Evolutionary conservation across 176 grass and related monocot genomes (phyloP).

Genomic region (Oryza rufipogon): DNA sequence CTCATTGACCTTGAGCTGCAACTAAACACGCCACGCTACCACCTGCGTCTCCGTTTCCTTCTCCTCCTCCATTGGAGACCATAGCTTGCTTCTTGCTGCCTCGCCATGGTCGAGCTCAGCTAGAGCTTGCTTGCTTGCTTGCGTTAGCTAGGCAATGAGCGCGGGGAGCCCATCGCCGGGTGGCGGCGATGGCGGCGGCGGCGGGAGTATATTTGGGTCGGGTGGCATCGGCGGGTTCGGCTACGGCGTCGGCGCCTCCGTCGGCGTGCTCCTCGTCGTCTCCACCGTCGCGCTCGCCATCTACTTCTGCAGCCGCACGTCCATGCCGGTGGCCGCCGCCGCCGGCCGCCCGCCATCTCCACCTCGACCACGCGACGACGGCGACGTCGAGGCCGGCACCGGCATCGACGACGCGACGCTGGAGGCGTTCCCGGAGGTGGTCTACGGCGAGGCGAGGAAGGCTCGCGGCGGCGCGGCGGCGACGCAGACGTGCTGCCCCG

Average conservation of each 20-base stretch:
- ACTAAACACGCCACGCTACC: conserved; percentile 19
- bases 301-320: conserved; percentile 70
- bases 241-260: conserved; percentile 66
- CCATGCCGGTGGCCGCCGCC: not conserved
- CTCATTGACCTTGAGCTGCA: conserved; percentile 7
- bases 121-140: not conserved
- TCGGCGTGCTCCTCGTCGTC: conserved; percentile 75
- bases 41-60: not conserved
- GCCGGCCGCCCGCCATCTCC: not conserved
- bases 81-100: not conserved
- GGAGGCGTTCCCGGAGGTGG: conserved; percentile 56
- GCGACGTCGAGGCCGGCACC: conserved; percentile 48
- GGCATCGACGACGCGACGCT: conserved; percentile 75
- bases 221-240: conserved; percentile 56
- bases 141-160: conserved; percentile 16
- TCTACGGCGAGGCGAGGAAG: conserved; percentile 51
- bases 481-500: conserved; percentile 52
- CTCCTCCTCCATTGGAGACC: not conserved
- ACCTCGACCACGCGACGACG: not conserved
- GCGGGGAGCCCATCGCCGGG: not conserved
- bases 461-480: not conserved
- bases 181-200: not conserved
- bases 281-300: conserved; percentile 60
- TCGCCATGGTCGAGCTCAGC: not conserved
- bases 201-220: conserved; percentile 42